Conservation (phyloP, 768 basidiomycete genomes). For the Pisolithus albus region DNA sequence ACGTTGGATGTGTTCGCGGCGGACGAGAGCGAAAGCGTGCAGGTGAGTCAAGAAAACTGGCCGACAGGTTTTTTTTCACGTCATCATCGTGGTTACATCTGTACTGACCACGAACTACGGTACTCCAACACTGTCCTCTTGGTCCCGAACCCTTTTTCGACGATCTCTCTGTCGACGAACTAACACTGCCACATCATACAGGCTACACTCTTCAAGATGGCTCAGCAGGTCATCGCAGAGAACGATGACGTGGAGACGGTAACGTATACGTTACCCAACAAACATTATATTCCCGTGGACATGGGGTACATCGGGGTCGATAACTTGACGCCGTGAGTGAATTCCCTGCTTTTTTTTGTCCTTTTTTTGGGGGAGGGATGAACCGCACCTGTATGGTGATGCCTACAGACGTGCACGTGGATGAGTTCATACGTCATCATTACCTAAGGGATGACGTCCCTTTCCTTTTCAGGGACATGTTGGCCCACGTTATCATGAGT, state of each 20-base stretch:
- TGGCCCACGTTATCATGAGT: background rate
- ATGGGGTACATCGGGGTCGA: slow-evolving; percentile 69
- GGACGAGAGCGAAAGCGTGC: slow-evolving; percentile 89
- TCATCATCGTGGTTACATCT: too few relatives aligned
- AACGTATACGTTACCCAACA: slow-evolving; percentile 80
- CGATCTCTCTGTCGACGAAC: background rate
- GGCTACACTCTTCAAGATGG: slow-evolving; percentile 93
- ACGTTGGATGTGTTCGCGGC: slow-evolving; percentile 79
- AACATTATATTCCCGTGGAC: slow-evolving; percentile 89
- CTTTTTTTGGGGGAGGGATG: too few relatives aligned
- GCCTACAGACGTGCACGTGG: too few relatives aligned
- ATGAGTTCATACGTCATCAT: too few relatives aligned
- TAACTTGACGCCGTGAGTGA: slow-evolving; percentile 57
- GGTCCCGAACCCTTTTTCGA: background rate
- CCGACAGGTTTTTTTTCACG: background rate
- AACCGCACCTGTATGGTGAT: too few relatives aligned
- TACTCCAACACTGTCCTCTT: background rate
- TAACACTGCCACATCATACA: slow-evolving; percentile 23
- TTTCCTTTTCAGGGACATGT: too few relatives aligned
- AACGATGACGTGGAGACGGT: slow-evolving; percentile 54
- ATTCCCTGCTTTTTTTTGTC: slow-evolving; percentile 5
- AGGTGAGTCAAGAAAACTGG: slow-evolving; percentile 42
- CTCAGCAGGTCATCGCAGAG: slow-evolving; percentile 59
- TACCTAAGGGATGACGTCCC: too few relatives aligned
- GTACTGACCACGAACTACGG: background rate